Conservation (phyloP, 2,329 filamentous ascomycete genomes). For the Colletotrichum incanum region DNA sequence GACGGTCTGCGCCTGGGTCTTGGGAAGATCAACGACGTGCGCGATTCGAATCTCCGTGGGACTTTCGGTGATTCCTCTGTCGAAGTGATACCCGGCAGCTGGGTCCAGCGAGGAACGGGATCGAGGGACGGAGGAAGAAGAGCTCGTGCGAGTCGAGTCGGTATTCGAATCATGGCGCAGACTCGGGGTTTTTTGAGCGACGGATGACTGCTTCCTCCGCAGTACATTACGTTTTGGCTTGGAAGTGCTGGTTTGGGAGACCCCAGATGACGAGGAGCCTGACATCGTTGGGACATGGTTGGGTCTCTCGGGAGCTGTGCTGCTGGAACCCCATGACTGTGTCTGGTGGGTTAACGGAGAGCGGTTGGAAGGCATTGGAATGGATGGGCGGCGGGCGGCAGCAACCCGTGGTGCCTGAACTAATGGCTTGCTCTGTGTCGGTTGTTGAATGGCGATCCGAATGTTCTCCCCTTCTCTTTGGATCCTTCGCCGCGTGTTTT, state of each 20-base stretch:
- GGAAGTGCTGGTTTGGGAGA: conserved; percentile 51
- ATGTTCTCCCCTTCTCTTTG: conserved; percentile 38
- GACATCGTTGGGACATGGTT: conserved; percentile 52
- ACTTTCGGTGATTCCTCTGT: conserved; percentile 60
- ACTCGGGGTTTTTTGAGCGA: conserved; percentile 57
- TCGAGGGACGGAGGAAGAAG: conserved; percentile 60
- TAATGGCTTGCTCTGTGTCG: conserved; percentile 47
- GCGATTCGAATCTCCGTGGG: conserved; percentile 60
- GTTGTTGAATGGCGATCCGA: conserved; percentile 25
- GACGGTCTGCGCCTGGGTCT: conserved; percentile 57
- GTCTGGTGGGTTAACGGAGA: conserved; percentile 60
- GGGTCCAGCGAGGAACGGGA: conserved; percentile 56
- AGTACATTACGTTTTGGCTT: conserved; percentile 60
- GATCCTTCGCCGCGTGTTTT: conserved; percentile 22
- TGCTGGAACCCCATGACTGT: conserved; percentile 59
- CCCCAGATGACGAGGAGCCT: conserved; percentile 53
- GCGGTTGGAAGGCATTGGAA: conserved; percentile 48
- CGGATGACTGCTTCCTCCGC: conserved; percentile 65
- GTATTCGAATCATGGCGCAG: conserved; percentile 53
- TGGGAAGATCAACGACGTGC: conserved; percentile 60
- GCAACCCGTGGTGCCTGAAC: conserved; percentile 57
- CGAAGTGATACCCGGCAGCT: conserved; percentile 54
- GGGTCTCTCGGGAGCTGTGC: conserved; percentile 52
- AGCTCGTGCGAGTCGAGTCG: conserved; percentile 57
- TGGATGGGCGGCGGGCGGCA: conserved; percentile 50